Conservation (phyloP, 148 eudicot species). For the Persicaria maculosa region DNA sequence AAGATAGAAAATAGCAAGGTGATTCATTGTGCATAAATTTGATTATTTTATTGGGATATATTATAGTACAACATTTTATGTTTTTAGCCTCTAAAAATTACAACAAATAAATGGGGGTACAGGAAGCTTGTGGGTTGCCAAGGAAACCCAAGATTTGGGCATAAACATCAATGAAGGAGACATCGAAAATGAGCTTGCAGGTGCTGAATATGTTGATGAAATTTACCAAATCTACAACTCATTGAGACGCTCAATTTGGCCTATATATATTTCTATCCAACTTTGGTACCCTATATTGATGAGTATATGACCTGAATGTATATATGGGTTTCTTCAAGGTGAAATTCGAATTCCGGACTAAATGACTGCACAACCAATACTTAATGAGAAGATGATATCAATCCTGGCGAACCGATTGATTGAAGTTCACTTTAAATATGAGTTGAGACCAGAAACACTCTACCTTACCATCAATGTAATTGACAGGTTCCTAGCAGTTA, state of each 20-base stretch:
- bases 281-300: background rate
- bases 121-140: slow-evolving; percentile 37
- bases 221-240: slow-evolving; percentile 27
- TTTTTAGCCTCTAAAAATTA: slow-evolving; percentile 4
- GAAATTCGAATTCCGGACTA: slow-evolving; percentile 26
- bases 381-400: slow-evolving; percentile 41
- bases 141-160: slow-evolving; percentile 25
- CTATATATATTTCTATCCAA: background rate
- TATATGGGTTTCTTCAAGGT: background rate
- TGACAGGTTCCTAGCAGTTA: slow-evolving; percentile 33
- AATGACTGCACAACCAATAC: slow-evolving; percentile 33
- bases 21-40: background rate
- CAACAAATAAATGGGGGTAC: background rate
- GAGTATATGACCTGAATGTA: background rate
- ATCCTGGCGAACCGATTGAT: slow-evolving; percentile 43
- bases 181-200: slow-evolving; percentile 28
- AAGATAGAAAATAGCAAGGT: slow-evolving; percentile 36
- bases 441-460: slow-evolving; percentile 43
- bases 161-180: slow-evolving; percentile 32
- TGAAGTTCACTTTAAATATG: slow-evolving; percentile 44
- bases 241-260: slow-evolving; percentile 14
- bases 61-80: background rate
- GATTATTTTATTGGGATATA: background rate
- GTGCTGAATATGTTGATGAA: slow-evolving; percentile 38
- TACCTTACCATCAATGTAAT: slow-evolving; percentile 45